Conservation (phyloP, 1,284 basidiomycete species). For the Cryptococcus sp. region DNA sequence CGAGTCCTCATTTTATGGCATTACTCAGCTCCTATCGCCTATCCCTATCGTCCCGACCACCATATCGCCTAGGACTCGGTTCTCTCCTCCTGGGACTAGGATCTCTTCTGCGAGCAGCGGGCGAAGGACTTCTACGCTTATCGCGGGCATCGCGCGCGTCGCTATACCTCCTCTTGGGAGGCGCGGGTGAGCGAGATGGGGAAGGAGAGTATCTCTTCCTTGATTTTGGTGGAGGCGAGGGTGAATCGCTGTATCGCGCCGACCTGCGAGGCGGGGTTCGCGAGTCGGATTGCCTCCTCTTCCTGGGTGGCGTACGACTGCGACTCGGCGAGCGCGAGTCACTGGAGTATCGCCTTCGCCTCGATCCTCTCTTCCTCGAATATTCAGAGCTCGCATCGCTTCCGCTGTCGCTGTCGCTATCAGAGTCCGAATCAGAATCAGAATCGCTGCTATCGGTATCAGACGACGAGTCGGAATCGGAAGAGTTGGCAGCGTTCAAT, state of each 20-base stretch:
- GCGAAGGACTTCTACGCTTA: slow-evolving; percentile 2
- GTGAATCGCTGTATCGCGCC: slow-evolving; percentile 17
- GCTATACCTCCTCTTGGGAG: background rate
- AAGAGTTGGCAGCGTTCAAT: slow-evolving; percentile 61
- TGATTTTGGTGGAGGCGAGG: slow-evolving; percentile 18
- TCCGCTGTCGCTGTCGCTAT: slow-evolving; percentile 53
- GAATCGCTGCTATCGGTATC: slow-evolving; percentile 54
- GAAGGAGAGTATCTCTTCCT: slow-evolving; percentile 22
- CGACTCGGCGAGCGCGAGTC: slow-evolving; percentile 15
- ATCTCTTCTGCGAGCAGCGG: slow-evolving; percentile 15
- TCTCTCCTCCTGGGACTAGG: background rate
- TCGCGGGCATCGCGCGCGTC: background rate
- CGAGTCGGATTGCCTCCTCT: slow-evolving; percentile 9
- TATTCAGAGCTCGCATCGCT: slow-evolving; percentile 27
- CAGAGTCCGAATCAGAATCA: slow-evolving; percentile 34
- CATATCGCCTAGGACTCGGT: no score
- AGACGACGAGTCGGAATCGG: slow-evolving; percentile 53
- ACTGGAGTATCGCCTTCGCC: slow-evolving; percentile 22
- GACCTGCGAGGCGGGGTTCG: slow-evolving; percentile 13
- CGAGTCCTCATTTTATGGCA: no score
- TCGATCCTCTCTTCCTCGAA: slow-evolving; percentile 19
- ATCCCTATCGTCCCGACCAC: no score
- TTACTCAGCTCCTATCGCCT: background rate
- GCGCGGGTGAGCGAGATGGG: background rate
- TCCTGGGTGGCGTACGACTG: slow-evolving; percentile 31